Evolutionary conservation across 2,329 filamentous ascomycete species (phyloP), one percentile per base, ranked within the genome.

Genomic region (Phoma herbarum): DNA sequence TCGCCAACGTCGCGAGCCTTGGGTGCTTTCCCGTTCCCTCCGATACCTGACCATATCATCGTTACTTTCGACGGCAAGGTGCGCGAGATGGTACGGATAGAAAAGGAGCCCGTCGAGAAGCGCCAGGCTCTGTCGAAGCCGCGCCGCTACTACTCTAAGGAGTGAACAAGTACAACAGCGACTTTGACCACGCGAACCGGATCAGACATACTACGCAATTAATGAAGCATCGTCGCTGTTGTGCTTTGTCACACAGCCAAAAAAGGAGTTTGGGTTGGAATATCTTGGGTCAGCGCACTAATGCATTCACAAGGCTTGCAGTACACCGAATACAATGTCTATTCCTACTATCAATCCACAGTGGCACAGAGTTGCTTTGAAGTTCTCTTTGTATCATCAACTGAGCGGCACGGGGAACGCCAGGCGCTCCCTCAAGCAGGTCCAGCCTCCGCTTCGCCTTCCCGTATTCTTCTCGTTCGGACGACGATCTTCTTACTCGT

Each of bases 31-130:
- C 43, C 45, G 4, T 57, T 60, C 18, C 68, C 68, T 12, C 65
- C 60, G n/a, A 43, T 71, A 10, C 68, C 68, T 11, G 59, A 67
- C 10, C 68, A 70, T 25, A 71, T 71, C 50, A 67, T 71, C 50
- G 68, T 71, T 11, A 71, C 68, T 0, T 71, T 71, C 26, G 64
- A 71, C 25, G 68, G 68, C n/a, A 67, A 69, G 47, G 66, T 68
- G 33, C 60, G 68, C 41, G 67, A 71, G 46, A 64, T 71, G 59
- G 56, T 69, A 18, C 57, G 64, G 53, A 71, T 69, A 65, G 51
- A 54, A 23, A 64, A 61, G 12, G 60, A 65, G 12, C 43, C 52
- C 3, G 8, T 59, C 4, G 51, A 64, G 25, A 44, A 52, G 48
- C 47, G 41, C 25, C 28, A 48, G 18, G 9, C 39, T 9, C 56